Base-by-base conservation (phyloP, 495 filamentous ascomycete genomes). In the Ramalina intermedia region DNA sequence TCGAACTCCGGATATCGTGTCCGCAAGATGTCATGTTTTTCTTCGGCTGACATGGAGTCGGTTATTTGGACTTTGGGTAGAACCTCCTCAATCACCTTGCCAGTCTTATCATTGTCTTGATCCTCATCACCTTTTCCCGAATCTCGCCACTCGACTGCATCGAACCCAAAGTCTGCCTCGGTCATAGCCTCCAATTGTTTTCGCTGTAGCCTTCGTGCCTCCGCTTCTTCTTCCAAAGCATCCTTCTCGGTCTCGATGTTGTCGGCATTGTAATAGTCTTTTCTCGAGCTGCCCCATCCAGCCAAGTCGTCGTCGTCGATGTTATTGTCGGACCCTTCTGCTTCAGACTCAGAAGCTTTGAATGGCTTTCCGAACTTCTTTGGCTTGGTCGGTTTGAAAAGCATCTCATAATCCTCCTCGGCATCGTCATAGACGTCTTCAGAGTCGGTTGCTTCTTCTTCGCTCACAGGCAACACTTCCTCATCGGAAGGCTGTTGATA, bases 181-280 rank as follows among this genome's bases (percentile, higher is more conserved):
- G 79, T 72, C 81, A 95, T 85, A 50, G 80, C 78, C 56, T 84
- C 69, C 41, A 96, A 62, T 55, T 87, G 88, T 73, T 93, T 96
- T 60, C 85, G 76, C 64, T 96, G 91, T 24, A 96, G 61, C 41
- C 88, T 69, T 57, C 78, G 77, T 21, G 90, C 91, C 58, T 96
- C 91, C 6, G 75, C 74, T 62, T 96, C 93, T 69, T 98, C 91
- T 55, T 88, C 88, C 48, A 91, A 62, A 1, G 90, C 89, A 71
- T 94, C 90, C 46, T 80, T 79, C 62, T 95, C 90, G 6, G 86
- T 95, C 63, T 93, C 85, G 47, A 91, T 93, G 18, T 75, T 72
- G 58, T 94, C 87, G 33, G 85, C 85, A 68, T 94, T 73, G 64
- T 98, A 98, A 63, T 96, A 90, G 51, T 93, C 87, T 51, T 82